Percentiles rank a stretch among this genome's conserved stretches.
Evolutionary conservation across 2,329 filamentous ascomycete species (phyloP).

Genomic region (Fusarium hainanense): DNA sequence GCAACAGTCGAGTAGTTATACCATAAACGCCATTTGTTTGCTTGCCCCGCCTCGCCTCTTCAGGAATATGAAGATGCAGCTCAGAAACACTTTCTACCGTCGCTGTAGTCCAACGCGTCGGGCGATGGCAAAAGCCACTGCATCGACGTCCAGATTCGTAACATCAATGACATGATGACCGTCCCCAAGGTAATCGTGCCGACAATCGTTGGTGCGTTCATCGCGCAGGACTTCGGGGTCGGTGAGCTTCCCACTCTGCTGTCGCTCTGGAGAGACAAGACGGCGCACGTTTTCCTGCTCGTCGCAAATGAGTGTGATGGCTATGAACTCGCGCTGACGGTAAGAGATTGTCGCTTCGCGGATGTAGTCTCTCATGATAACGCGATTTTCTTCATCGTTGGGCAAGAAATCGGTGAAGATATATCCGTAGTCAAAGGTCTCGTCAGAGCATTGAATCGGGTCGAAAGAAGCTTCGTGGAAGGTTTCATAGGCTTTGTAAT

Average conservation of each 20-base stretch:
- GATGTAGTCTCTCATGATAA: background rate
- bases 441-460: background rate
- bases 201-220: background rate
- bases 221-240: background rate
- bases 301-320: background rate
- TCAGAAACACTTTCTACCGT: background rate
- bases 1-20: background rate
- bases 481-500: fast-evolving
- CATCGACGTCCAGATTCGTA: background rate
- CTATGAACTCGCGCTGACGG: background rate
- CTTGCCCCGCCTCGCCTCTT: background rate
- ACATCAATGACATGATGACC: background rate
- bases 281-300: background rate
- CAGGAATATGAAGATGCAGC: background rate
- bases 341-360: background rate
- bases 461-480: background rate
- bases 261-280: background rate
- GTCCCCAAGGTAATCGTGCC: background rate
- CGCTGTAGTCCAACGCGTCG: background rate
- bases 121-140: background rate
- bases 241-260: background rate
- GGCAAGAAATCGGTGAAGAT: background rate
- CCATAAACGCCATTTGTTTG: background rate
- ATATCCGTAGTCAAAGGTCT: background rate
- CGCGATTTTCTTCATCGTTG: fast-evolving